Base-by-base conservation (phyloP, 768 basidiomycete genomes). In the Cantharellus cinnabarinus region DNA sequence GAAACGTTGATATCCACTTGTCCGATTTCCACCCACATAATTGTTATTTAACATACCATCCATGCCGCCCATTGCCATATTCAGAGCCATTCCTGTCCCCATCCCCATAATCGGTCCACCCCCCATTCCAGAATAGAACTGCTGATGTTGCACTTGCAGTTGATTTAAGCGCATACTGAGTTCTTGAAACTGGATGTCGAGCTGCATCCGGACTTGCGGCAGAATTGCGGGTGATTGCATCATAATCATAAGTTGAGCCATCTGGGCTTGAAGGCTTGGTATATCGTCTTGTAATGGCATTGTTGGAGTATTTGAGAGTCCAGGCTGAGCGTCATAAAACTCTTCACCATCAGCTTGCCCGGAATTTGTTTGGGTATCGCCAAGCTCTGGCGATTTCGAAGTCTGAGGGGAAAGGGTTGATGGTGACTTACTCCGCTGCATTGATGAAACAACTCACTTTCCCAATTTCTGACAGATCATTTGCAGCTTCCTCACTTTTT, bases 401-500 rank as follows among this genome's bases (percentile, higher is more conserved):
- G 20, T 29, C 20, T 29, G 20, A 29, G 20, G 20, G 20, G 20
- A 29, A 29, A 29, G 20, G 20, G 20, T 29, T 29, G 20, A 29
- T 29, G 20, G 20, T 29, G 20, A 29, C 20, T 29, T 29, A 29
- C 20, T 29, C 20, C 20, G 20, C 20, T 29, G 20, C 20, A 29
- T 29, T 29, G 20, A 29, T 29, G 20, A 29, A 29, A 29, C 20
- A 29, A 29, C 20, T 29, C 20, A 29, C 20, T 29, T 29, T 29
- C 20, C 20, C 20, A 29, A 29, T 29, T 29, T 29, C 20, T 29
- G 20, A 29, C 20, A 29, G 20, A 29, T 48, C 10, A 48, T 48
- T 29, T 29, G 44, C 10, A 48, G 10, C 80, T 68, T 75, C 79
- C 66, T 82, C 56, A 56, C 65, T 85, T 64, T 85, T 82, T 67